Evolutionary conservation across 208 protist species (phyloP).

Genomic region (Balamuthia mandrillaris): DNA sequence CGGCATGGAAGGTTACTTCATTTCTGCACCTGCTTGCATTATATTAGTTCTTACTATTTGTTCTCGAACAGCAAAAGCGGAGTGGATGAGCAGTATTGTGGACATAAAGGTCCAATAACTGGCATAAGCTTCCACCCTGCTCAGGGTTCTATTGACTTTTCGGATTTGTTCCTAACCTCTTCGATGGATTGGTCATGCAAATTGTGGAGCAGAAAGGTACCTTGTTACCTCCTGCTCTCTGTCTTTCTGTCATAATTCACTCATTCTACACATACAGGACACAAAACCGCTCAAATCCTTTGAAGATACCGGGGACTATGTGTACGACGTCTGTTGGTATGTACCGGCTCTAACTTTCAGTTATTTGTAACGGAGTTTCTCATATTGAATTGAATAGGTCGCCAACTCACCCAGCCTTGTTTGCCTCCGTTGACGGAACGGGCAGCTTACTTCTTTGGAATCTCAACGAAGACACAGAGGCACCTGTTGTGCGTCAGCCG

Average conservation of each 20-base stretch:
- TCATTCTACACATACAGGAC: no score
- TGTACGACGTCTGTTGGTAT: slow-evolving; percentile 63
- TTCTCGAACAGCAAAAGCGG: not conserved
- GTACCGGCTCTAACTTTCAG: not conserved
- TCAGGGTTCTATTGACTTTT: slow-evolving; percentile 44
- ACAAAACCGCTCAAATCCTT: slow-evolving; percentile 55
- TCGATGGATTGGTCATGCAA: slow-evolving; percentile 66
- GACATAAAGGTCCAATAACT: slow-evolving; percentile 55
- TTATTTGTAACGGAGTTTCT: not conserved
- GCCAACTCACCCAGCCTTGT: slow-evolving; percentile 60
- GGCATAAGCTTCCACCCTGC: slow-evolving; percentile 56
- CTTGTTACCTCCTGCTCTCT: no score
- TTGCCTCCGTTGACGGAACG: slow-evolving; percentile 60
- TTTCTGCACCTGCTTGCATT: not conserved
- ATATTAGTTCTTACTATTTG: not conserved
- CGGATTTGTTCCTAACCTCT: slow-evolving; percentile 59
- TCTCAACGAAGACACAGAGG: slow-evolving; percentile 48
- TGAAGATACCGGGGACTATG: slow-evolving; percentile 64
- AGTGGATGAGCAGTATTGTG: slow-evolving; percentile 28
- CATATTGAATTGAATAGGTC: slow-evolving; percentile 39
- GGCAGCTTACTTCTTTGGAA: slow-evolving; percentile 60
- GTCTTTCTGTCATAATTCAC: not conserved
- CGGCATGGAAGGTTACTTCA: slow-evolving; percentile 42
- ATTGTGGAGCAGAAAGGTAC: slow-evolving; percentile 55
- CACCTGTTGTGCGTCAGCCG: not conserved